Base-by-base conservation (phyloP, 495 filamentous ascomycete species). In the Talaromyces stipitatus region DNA sequence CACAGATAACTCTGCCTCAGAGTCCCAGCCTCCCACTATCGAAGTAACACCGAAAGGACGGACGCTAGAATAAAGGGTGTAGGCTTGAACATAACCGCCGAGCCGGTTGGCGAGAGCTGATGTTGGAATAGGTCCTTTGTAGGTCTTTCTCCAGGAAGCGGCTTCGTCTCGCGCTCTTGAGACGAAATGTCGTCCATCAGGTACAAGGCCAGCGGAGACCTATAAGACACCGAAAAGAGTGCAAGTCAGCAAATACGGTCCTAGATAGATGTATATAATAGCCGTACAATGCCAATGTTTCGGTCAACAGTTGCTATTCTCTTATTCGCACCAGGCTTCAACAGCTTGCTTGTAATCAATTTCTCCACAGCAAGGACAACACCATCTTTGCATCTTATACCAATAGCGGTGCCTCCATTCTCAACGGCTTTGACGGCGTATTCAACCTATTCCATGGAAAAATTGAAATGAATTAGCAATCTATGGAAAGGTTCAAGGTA, bases 341-440 rank as follows among this genome's bases (percentile, higher is more conserved):
- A 79, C 63, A 98, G 82, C 73, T 96, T 97, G 78, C 91, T 96
- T 32, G 84, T 85, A 73, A 97, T 82, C 62, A 97, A 85, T 78
- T 98, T 98, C 79, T 98, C 94, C 50, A 95, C 87, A 36, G 95
- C 94, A 58, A 98, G 81, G 55, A 98, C 90, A 41, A 98, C 90
- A 61, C 94, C 94, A 74, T 97, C 90, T 72, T 95, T 95, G 80
- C 92, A 97, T 66, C 92, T 81, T 72, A 98, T 95, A 62, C 94
- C 94, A 77, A 98, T 84, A 51, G 90, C 91, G 26, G 94, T 98
- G 66, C 94, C 92, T 58, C 95, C 94, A 67, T 96, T 97, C 78
- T 98, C 94, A 51, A 98, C 94, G 59, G 94, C 94, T 79, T 98
- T 98, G 57, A 94, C 85, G 58, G 94, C 94, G 75, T 98, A 98